Percentiles rank a stretch among this genome's conserved stretches.
Evolutionary conservation across 331 rosid species (phyloP).

Genomic region (Rhamnella rubrinervis): DNA sequence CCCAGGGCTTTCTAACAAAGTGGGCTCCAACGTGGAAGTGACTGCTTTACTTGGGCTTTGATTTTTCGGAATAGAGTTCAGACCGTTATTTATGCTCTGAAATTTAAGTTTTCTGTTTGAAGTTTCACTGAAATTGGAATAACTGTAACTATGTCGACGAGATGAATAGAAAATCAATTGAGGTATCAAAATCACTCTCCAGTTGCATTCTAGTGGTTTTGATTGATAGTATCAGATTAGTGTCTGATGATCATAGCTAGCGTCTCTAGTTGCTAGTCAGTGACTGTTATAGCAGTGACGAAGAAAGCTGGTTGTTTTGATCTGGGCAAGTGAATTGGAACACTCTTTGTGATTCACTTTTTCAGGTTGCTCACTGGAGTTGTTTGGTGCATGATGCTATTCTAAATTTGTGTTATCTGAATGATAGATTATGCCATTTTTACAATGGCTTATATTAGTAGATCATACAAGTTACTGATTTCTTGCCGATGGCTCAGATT

Average conservation of each 20-base stretch:
- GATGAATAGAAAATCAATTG: constrained; percentile 10
- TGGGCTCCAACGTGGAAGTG: constrained; percentile 16
- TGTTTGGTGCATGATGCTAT: not conserved
- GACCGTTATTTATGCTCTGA: constrained; percentile 1
- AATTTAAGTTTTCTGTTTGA: constrained; percentile 13
- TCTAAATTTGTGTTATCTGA: not conserved
- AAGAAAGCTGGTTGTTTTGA: constrained; percentile 27
- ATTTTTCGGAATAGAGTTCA: constrained; percentile 4
- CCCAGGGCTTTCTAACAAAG: constrained; percentile 31
- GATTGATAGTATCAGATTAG: constrained; percentile 33
- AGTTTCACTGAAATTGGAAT: constrained; percentile 26
- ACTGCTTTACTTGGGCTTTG: constrained; percentile 12
- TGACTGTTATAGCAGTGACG: constrained; percentile 14
- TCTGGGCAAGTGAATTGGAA: constrained; percentile 19
- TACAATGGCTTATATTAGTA: constrained; percentile 18
- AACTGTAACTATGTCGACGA: constrained; percentile 22
- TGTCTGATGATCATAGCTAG: constrained; percentile 31
- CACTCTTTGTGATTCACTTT: constrained; percentile 24
- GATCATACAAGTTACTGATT: constrained; percentile 10
- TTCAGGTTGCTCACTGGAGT: constrained; percentile 16
- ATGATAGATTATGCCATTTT: constrained; percentile 19
- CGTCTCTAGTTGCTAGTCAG: constrained; percentile 6
- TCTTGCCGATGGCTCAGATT: constrained; percentile 5
- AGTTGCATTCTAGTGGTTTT: constrained; percentile 33
- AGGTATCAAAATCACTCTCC: constrained; percentile 21